Evolutionary conservation across 2,329 filamentous ascomycete species (phyloP), one percentile per base, ranked within the genome.

Genomic region (Cryphonectria radicalis): DNA sequence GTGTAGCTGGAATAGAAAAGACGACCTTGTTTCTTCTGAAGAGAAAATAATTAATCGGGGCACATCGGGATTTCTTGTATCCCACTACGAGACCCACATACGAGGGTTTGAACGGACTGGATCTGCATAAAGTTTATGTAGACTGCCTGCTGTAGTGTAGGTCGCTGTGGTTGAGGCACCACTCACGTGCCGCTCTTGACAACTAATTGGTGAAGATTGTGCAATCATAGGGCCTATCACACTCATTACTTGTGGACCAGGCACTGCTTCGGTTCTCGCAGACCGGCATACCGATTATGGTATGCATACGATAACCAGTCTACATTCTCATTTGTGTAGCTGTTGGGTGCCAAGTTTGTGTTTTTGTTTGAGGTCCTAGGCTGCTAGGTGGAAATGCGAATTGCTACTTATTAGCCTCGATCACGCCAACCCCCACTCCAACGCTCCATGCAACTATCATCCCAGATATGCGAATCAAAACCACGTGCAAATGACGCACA

Each of bases 381-480:
- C 19, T 37, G 42, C 37, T 32, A 32, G 32, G 32, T 32, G 32
- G 32, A 4, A 32, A 64, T 40, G 46, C 55, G 43, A 28, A 68
- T 71, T 64, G 69, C 69, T 66, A 68, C 25, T 64, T 37, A 68
- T 71, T 71, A 71, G 70, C 66, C 66, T 71, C 70, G 50, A 71
- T 71, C 66, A 69, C 70, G 70, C 37, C 42, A 69, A 60, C 46
- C 6, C 22, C 19, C 28, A 40, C 43, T 19, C 22, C 46, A 19
- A 37, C n/a, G 42, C 32, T 50, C 28, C 37, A 66, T 66, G 63
- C 63, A n/a, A 66, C 42, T 13, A 25, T n/a, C 8, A 32, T 37
- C 46, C 43, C 11, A 25, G 46, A 25, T 55, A 1, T 28, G n/a
- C 28, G 13, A 22, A 32, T 35, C 32, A 1, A 10, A 4, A 22